Conservation (phyloP, 768 basidiomycete species). For the Daedalea quercina region DNA sequence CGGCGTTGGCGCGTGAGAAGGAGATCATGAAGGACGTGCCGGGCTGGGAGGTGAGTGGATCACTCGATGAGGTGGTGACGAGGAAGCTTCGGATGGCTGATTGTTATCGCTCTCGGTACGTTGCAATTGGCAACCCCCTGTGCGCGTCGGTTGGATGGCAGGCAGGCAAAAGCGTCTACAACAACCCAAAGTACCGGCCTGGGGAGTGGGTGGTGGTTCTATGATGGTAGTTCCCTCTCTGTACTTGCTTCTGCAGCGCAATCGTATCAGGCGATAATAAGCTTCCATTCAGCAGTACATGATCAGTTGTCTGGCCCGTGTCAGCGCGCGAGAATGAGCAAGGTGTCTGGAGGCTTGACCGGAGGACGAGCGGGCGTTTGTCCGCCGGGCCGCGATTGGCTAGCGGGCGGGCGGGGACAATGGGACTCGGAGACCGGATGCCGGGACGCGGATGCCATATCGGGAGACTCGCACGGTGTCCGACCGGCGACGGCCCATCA, state of each 20-base stretch:
- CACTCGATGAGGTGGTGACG: slow-evolving; percentile 17
- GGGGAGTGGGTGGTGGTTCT: slow-evolving; percentile 54
- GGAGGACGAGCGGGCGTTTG: neutral
- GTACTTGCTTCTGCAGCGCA: slow-evolving; percentile 15
- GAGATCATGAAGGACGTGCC: slow-evolving; percentile 94
- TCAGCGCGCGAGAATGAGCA: neutral
- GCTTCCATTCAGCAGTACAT: slow-evolving; percentile 4
- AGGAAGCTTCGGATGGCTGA: slow-evolving; percentile 12
- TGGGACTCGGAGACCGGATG: slow-evolving; percentile 8
- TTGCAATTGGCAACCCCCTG: slow-evolving; percentile 1
- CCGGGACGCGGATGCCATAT: slow-evolving; percentile 12
- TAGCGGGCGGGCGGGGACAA: slow-evolving; percentile 5
- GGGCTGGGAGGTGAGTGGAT: slow-evolving; percentile 82
- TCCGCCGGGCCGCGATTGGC: slow-evolving; percentile 3
- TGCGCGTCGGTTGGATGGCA: slow-evolving; percentile 26
- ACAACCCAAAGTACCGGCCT: slow-evolving; percentile 64
- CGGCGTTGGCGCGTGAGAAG: slow-evolving; percentile 70
- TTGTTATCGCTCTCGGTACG: slow-evolving; percentile 2
- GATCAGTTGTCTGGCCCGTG: slow-evolving; percentile 1
- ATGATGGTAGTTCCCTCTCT: slow-evolving; percentile 27
- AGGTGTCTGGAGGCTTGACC: neutral
- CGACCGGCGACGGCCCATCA: slow-evolving; percentile 5
- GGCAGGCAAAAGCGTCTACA: slow-evolving; percentile 84
- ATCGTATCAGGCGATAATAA: slow-evolving; percentile 16
- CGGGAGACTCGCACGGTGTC: slow-evolving; percentile 6